Evolutionary conservation across 2,329 filamentous ascomycete genomes (phyloP).

Genomic region (Pseudogymnoascus sp.): DNA sequence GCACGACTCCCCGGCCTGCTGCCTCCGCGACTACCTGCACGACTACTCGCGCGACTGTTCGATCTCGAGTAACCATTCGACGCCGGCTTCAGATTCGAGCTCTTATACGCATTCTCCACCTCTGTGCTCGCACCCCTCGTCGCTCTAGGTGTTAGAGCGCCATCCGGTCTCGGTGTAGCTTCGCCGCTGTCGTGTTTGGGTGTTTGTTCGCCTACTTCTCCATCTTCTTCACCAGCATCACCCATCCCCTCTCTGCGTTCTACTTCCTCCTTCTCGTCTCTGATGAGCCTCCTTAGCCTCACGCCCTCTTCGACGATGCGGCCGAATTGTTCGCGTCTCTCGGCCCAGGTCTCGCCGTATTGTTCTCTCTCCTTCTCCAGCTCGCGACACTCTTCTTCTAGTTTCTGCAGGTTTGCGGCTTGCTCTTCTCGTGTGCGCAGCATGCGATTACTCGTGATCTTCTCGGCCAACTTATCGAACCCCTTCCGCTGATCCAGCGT

Average conservation of each 20-base stretch:
- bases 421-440: slow-evolving; percentile 82
- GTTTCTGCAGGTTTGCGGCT: slow-evolving; percentile 66
- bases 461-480: slow-evolving; percentile 83
- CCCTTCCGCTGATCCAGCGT: slow-evolving; percentile 72
- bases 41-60: slow-evolving; percentile 5
- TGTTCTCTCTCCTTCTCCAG: slow-evolving; percentile 77
- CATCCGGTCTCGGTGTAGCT: slow-evolving; percentile 45
- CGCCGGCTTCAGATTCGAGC: slow-evolving; percentile 32
- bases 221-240: slow-evolving; percentile 49
- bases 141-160: slow-evolving; percentile 22
- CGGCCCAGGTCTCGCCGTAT: slow-evolving; percentile 77
- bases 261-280: slow-evolving; percentile 92
- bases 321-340: slow-evolving; percentile 79
- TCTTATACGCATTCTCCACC: slow-evolving; percentile 32
- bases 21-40: slow-evolving; percentile 31
- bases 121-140: slow-evolving; percentile 30
- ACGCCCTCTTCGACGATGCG: slow-evolving; percentile 88
- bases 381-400: slow-evolving; percentile 83
- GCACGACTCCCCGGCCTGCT: slow-evolving; percentile 37
- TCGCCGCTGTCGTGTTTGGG: slow-evolving; percentile 45
- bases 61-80: slow-evolving; percentile 20
- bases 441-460: slow-evolving; percentile 74
- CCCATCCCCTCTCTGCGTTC: slow-evolving; percentile 80
- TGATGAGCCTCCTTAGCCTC: slow-evolving; percentile 75
- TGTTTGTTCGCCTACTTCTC: slow-evolving; percentile 50